Evolutionary conservation across 2,329 filamentous ascomycete genomes (phyloP).

Genomic region (Xylariaceae sp.): DNA sequence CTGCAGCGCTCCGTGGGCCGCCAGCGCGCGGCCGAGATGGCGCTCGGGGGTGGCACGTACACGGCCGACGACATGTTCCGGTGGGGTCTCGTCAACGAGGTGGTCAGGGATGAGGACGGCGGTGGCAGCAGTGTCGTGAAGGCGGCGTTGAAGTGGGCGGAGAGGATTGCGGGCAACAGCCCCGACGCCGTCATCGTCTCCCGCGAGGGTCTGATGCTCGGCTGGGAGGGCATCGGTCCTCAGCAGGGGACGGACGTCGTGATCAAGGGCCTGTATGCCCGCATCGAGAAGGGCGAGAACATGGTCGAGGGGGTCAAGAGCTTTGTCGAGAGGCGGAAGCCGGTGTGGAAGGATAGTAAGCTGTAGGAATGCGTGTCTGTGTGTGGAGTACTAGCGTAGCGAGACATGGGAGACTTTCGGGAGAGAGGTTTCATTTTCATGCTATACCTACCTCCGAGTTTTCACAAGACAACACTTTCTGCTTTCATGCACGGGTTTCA

Average conservation of each 20-base stretch:
- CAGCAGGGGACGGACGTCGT: slow-evolving; percentile 56
- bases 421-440: no score
- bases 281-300: slow-evolving; percentile 62
- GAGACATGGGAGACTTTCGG: no score
- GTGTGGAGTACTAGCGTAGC: no score
- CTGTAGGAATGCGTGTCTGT: slow-evolving; percentile 33
- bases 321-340: slow-evolving; percentile 70
- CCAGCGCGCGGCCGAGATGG: slow-evolving; percentile 67
- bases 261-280: slow-evolving; percentile 51
- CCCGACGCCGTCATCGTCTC: slow-evolving; percentile 73
- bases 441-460: no score
- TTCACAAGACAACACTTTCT: no score
- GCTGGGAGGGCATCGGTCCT: slow-evolving; percentile 65
- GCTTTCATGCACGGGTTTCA: no score
- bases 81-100: slow-evolving; percentile 67
- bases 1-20: slow-evolving; percentile 60
- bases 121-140: slow-evolving; percentile 41
- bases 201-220: slow-evolving; percentile 63
- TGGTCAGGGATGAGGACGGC: slow-evolving; percentile 38
- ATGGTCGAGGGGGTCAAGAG: slow-evolving; percentile 67
- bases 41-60: slow-evolving; percentile 57
- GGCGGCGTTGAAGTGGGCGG: slow-evolving; percentile 57
- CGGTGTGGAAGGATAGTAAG: slow-evolving; percentile 61
- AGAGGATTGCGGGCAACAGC: slow-evolving; percentile 57
- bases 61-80: slow-evolving; percentile 51